These are phyloP conservation scores for Diaporthe humulicola DNA, from an alignment of 2,329 filamentous ascomycete species.

Conservation along the genomic window DNA sequence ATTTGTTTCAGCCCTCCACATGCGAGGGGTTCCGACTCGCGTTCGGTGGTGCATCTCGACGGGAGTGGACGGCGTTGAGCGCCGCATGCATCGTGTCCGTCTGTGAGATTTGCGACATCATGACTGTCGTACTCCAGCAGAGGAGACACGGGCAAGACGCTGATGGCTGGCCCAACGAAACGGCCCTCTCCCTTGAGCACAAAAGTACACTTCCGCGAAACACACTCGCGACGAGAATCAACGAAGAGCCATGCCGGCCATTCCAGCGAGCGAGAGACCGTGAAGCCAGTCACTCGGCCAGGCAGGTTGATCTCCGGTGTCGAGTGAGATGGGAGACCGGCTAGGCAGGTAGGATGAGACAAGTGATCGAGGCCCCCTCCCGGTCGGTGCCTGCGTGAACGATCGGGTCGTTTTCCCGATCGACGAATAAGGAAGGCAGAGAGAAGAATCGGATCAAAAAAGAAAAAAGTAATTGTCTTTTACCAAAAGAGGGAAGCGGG, in stretches of 20 bases:
- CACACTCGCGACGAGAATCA: not conserved
- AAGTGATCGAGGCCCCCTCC: constrained; percentile 30
- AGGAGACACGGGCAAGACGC: not conserved
- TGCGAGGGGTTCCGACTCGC: no score
- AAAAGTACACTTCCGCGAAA: not conserved
- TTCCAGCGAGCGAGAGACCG: constrained; percentile 6
- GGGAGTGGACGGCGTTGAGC: not conserved
- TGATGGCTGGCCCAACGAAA: not conserved
- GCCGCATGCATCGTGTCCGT: not conserved
- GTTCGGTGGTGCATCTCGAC: not conserved
- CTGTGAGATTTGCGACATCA: not conserved
- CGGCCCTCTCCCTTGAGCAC: not conserved
- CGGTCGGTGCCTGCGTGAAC: constrained; percentile 8
- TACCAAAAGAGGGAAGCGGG: not conserved
- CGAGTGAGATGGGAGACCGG: not conserved
- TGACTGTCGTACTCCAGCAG: not conserved
- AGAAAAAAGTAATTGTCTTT: not conserved
- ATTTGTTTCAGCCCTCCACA: constrained; percentile 6
- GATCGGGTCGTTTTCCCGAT: constrained; percentile 2
- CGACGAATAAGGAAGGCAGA: not conserved
- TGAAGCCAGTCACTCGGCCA: not conserved
- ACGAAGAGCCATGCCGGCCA: not conserved
- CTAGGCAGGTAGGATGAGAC: constrained; percentile 17
- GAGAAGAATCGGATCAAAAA: not conserved
- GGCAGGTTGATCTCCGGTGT: not conserved